Percentiles rank a stretch among this genome's conserved stretches.
Evolutionary conservation across 176 grass and related monocot species (phyloP).

Genomic region (Cenchrus americanus): DNA sequence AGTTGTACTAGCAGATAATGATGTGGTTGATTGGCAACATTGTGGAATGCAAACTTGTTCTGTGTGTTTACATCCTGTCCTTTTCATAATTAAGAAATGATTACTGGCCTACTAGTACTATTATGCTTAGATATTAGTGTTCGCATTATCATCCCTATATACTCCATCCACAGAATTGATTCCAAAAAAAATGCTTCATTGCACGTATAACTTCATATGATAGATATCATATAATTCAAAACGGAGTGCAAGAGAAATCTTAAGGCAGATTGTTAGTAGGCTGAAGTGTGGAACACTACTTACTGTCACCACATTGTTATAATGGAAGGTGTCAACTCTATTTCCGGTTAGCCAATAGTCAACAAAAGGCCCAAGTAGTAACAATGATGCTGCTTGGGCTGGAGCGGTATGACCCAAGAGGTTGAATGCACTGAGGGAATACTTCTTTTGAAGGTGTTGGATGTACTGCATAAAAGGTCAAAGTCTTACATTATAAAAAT

Average conservation of each 20-base stretch:
- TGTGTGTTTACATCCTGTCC: not conserved
- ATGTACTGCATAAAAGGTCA: conserved; percentile 51
- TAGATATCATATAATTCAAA: not conserved
- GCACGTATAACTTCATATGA: not conserved
- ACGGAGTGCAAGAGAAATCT: not conserved
- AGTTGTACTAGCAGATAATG: not conserved
- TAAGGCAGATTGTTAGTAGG: not conserved
- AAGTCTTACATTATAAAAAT: not conserved
- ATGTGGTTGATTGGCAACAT: not conserved
- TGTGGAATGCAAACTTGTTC: not conserved
- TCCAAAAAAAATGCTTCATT: not conserved
- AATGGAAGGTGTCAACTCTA: conserved; percentile 55
- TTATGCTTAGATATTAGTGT: not conserved
- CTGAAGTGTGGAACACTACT: not conserved
- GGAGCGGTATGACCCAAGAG: conserved; percentile 65
- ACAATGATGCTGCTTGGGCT: conserved; percentile 57
- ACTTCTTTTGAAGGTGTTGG: conserved; percentile 62
- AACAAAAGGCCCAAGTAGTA: conserved; percentile 59
- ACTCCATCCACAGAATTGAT: not conserved
- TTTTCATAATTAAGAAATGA: not conserved
- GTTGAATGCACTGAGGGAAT: conserved; percentile 56
- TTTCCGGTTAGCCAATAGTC: conserved; percentile 60
- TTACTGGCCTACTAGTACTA: not conserved
- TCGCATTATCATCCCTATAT: not conserved
- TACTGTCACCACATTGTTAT: conserved; percentile 43